Conservation (phyloP, 768 basidiomycete species). For the Xerocomus spinulosus region DNA sequence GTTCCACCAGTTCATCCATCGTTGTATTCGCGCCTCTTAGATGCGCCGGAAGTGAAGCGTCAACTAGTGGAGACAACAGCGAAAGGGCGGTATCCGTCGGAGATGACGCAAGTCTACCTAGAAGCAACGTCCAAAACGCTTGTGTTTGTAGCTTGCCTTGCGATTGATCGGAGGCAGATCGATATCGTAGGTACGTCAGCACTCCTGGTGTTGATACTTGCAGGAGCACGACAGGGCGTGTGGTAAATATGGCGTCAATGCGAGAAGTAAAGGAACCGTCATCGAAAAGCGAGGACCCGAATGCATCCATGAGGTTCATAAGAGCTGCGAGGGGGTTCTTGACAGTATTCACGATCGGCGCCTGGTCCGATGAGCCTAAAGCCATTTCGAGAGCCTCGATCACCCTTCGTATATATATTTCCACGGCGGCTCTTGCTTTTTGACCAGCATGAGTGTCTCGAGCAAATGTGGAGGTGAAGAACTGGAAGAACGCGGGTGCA, state of each 20-base stretch:
- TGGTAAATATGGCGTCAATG: constrained; percentile 41
- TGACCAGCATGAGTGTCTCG: constrained; percentile 12
- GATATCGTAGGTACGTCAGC: constrained; percentile 45
- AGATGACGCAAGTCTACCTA: constrained; percentile 38
- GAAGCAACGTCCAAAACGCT: constrained; percentile 30
- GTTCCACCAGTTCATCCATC: constrained; percentile 42
- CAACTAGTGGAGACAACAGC: constrained; percentile 40
- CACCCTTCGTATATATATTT: constrained; percentile 13
- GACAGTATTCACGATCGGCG: background rate
- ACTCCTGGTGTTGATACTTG: constrained; percentile 41
- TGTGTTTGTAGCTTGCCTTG: constrained; percentile 13
- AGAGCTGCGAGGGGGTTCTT: constrained; percentile 26
- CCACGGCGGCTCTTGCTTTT: constrained; percentile 9
- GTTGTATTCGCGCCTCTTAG: constrained; percentile 41
- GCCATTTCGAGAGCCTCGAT: constrained; percentile 25
- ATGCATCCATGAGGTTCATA: constrained; percentile 46
- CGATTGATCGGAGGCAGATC: constrained; percentile 7
- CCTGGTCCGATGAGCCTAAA: constrained; percentile 5
- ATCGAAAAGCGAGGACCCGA: constrained; percentile 48
- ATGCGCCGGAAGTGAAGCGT: constrained; percentile 39
- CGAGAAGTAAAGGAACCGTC: constrained; percentile 38
- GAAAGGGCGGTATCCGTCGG: constrained; percentile 30
- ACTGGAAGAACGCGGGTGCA: constrained; percentile 44
- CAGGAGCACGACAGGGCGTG: constrained; percentile 39
- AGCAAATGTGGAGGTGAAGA: constrained; percentile 38